phyloP scores from a whole-genome alignment of 768 basidiomycete species.

The Mrakia frigida region DNA sequence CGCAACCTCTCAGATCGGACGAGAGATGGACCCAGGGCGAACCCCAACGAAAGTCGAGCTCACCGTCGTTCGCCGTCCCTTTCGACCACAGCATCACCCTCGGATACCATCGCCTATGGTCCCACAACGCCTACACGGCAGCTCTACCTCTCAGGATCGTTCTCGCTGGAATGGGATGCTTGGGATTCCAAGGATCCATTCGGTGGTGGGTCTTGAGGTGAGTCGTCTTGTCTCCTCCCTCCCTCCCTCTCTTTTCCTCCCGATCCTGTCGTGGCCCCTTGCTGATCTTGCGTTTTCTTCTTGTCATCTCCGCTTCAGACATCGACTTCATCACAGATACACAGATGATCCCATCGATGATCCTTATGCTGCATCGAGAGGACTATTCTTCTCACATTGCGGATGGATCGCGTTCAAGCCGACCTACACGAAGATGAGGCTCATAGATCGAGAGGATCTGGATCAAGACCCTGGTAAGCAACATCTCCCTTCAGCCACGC shows the following conservation, averaged over 20 bases:
- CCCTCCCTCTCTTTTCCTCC: neutral
- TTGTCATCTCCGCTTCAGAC: constrained; percentile 49
- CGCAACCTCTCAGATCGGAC: neutral
- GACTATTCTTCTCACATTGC: constrained; percentile 70
- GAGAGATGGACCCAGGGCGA: neutral
- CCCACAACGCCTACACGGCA: constrained; percentile 66
- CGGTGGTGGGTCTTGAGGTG: constrained; percentile 50
- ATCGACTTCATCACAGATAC: constrained; percentile 60
- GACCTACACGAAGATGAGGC: constrained; percentile 56
- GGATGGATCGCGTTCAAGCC: constrained; percentile 83
- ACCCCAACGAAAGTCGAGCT: neutral
- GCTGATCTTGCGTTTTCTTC: constrained; percentile 51
- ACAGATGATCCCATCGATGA: constrained; percentile 21
- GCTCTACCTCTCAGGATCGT: constrained; percentile 53
- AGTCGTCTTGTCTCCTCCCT: neutral
- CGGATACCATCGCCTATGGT: constrained; percentile 75
- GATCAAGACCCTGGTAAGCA: constrained; percentile 61
- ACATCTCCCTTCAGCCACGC: neutral
- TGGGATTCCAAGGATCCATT: constrained; percentile 74
- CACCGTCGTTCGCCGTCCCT: neutral
- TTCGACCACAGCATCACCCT: constrained; percentile 55
- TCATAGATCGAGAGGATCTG: constrained; percentile 64
- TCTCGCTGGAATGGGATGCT: constrained; percentile 62
- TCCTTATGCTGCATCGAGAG: constrained; percentile 63
- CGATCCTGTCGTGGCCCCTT: too few species aligned